Conservation (phyloP, 495 filamentous ascomycete species). For the Lophiotrema nucula region DNA sequence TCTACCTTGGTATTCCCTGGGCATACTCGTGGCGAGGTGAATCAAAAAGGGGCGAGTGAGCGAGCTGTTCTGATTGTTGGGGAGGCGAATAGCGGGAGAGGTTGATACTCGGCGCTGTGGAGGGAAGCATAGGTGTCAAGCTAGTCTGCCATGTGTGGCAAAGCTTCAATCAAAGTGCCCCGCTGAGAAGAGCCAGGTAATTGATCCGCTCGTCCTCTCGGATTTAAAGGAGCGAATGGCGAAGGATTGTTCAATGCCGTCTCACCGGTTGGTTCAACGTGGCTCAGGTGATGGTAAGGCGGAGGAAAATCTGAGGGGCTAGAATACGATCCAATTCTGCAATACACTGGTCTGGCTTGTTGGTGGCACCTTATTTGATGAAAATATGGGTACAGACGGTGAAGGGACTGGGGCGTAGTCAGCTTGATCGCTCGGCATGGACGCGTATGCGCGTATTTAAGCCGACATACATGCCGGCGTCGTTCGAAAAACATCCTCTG, state of each 20-base stretch:
- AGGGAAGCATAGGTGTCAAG: too few species aligned
- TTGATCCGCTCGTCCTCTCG: not conserved
- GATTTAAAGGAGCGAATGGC: not conserved
- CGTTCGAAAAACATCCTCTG: too few species aligned
- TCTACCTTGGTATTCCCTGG: too few species aligned
- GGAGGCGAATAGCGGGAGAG: not conserved
- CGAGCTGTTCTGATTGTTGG: not conserved
- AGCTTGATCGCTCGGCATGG: conserved; percentile 6
- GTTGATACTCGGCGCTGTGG: too few species aligned
- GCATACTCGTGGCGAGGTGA: not conserved
- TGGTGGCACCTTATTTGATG: not conserved
- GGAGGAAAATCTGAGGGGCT: not conserved
- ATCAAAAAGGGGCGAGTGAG: not conserved
- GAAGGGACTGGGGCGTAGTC: conserved; percentile 24
- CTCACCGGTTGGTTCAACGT: conserved; percentile 9
- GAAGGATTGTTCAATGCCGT: not conserved
- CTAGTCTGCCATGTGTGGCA: conserved; percentile 19
- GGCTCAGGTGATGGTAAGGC: not conserved
- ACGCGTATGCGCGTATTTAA: not conserved
- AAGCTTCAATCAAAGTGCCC: not conserved
- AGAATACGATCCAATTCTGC: conserved; percentile 13
- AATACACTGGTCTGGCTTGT: not conserved
- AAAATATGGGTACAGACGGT: not conserved
- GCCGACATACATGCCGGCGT: not conserved
- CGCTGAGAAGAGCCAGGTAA: not conserved